Base-by-base conservation (phyloP, 2,329 filamentous ascomycete species). In the Periconia macrospinosa region DNA sequence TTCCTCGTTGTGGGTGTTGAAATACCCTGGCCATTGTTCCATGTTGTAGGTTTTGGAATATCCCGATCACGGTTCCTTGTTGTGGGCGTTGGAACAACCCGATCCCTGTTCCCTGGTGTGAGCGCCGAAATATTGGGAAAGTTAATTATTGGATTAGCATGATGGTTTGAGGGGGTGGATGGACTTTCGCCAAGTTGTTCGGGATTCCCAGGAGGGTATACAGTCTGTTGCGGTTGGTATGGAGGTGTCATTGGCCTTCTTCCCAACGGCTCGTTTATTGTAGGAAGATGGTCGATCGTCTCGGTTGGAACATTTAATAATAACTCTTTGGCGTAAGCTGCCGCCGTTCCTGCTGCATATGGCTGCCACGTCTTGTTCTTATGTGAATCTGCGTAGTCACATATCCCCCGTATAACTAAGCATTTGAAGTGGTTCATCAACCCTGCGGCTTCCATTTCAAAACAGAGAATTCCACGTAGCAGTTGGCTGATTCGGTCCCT, bases 271-370 rank as follows among this genome's bases (percentile, higher is more conserved):
- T 37, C 33, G 33, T 37, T 37, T n/a, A 13, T 13, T 37, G 33
- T 37, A 3, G 33, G 33, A n/a, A 37, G 33, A 37, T 13, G 11
- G 15, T 37, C 3, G 33, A 37, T 37, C 11, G 5, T 3, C 15
- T 13, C 33, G 11, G 11, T 17, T 49, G 33, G 33, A 37, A 37
- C 15, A n/a, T 13, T 45, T 18, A 13, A 41, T 37, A 60, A 51
- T 19, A 60, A 23, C 45, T 60, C 56, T 37, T 59, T 60, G 19
- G 51, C 56, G 11, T 49, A 60, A 45, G 51, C 56, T 14, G 56
- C 58, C 10, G 56, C 58, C 2, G 49, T 59, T n/a, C 35, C 51
- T 20, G 56, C 56, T 20, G 58, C 56, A 37, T 59, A 59, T 42
- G 50, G 14, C 18, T 50, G 48, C 48, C 23, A 50, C 23, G 6